A percentile compares a stretch with the other conserved stretches of the same genome.
phyloP scores from a whole-genome alignment of 306 rosid species.

The Benincasa hispida region DNA sequence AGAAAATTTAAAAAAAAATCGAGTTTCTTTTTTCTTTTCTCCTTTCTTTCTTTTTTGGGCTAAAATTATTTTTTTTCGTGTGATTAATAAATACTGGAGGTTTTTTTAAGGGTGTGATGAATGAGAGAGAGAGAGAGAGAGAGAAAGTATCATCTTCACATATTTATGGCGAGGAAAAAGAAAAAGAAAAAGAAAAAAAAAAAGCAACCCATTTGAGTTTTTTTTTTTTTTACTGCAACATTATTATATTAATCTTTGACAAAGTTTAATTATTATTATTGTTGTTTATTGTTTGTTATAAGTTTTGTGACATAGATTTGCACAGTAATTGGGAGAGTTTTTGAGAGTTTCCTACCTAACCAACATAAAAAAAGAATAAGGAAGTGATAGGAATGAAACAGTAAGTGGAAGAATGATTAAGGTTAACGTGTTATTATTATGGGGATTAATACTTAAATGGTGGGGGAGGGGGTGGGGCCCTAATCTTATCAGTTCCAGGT shows the following conservation, averaged over 20 bases:
- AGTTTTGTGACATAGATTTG: constrained; percentile 3
- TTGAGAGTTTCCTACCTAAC: constrained; percentile 40
- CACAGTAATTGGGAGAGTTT: constrained; percentile 20
- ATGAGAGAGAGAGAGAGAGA: neutral
- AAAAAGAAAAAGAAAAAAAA: no score
- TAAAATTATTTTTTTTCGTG: constrained; percentile 34
- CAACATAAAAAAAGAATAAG: no score
- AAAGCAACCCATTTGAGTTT: neutral
- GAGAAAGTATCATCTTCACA: neutral
- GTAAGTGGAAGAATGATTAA: constrained; percentile 48
- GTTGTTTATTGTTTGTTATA: neutral
- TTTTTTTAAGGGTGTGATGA: constrained; percentile 8
- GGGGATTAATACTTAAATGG: neutral
- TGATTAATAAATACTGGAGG: constrained; percentile 12
- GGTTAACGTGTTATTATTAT: neutral
- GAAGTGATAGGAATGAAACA: neutral
- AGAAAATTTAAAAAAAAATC: constrained; percentile 13
- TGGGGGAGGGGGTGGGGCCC: constrained; percentile 28
- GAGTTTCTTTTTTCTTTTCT: constrained; percentile 13
- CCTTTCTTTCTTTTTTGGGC: constrained; percentile 22
- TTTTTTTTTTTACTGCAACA: neutral
- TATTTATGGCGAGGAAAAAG: neutral
- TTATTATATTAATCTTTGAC: neutral
- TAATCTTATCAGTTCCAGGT: constrained; percentile 91
- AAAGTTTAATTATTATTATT: constrained; percentile 7